phyloP scores from a whole-genome alignment of 2,329 filamentous ascomycete genomes.

The Ascochyta pisi region DNA sequence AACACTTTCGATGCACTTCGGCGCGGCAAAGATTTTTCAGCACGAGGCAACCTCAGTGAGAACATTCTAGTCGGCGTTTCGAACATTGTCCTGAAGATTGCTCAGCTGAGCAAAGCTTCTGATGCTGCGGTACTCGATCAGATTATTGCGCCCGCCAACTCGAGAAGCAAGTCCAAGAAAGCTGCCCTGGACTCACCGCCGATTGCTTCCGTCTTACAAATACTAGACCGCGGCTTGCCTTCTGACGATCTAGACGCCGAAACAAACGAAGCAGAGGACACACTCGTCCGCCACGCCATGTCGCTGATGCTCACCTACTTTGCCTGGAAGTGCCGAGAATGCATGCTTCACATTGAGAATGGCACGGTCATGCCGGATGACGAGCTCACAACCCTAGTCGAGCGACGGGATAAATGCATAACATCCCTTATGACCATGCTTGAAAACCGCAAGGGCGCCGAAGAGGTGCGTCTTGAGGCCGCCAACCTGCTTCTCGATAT shows the following conservation, averaged over 20 bases:
- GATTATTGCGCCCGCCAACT: slow-evolving; percentile 51
- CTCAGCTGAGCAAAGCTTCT: slow-evolving; percentile 79
- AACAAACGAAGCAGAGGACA: slow-evolving; percentile 78
- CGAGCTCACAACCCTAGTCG: slow-evolving; percentile 64
- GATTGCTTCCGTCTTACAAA: slow-evolving; percentile 73
- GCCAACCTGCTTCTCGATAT: slow-evolving; percentile 82
- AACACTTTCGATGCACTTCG: slow-evolving; percentile 74
- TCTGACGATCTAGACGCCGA: slow-evolving; percentile 70
- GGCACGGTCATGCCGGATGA: slow-evolving; percentile 59
- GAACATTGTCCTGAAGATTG: slow-evolving; percentile 78
- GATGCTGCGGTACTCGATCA: slow-evolving; percentile 78
- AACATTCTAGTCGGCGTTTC: slow-evolving; percentile 72
- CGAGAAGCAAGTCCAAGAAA: slow-evolving; percentile 34
- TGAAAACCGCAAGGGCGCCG: slow-evolving; percentile 65
- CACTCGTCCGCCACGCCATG: slow-evolving; percentile 77
- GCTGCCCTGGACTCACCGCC: slow-evolving; percentile 51
- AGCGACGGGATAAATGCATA: slow-evolving; percentile 60
- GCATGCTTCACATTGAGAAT: slow-evolving; percentile 47
- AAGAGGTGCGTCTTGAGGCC: slow-evolving; percentile 78
- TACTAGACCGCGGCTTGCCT: slow-evolving; percentile 76
- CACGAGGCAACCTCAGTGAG: slow-evolving; percentile 71
- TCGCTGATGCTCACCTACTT: slow-evolving; percentile 86
- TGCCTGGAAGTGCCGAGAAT: slow-evolving; percentile 82
- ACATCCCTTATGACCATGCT: slow-evolving; percentile 59
- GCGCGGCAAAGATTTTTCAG: slow-evolving; percentile 73